Conservation (phyloP, 2,329 filamentous ascomycete genomes). For the Penicillium brevicompactum region DNA sequence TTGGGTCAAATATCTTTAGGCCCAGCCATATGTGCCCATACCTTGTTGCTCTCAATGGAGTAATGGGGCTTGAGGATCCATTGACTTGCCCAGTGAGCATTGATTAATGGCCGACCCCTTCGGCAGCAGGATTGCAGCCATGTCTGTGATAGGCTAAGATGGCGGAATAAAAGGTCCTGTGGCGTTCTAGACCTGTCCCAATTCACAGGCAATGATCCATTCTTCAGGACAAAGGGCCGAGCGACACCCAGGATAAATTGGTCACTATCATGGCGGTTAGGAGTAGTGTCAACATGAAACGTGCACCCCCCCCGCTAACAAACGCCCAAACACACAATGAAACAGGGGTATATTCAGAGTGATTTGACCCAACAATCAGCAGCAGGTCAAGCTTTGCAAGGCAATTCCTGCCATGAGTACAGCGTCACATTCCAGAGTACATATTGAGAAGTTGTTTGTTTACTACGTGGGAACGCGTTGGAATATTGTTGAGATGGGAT, state of each 20-base stretch:
- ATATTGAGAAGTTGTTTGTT: background rate
- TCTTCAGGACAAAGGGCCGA: background rate
- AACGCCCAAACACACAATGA: constrained; percentile 2
- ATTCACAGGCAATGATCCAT: constrained; percentile 10
- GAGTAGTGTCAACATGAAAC: constrained; percentile 11
- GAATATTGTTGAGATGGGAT: background rate
- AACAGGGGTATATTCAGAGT: background rate
- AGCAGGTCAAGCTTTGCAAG: background rate
- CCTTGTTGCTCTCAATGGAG: background rate
- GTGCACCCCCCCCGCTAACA: background rate
- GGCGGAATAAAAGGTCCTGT: background rate
- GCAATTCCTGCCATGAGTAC: too few species aligned
- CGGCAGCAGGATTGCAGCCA: background rate
- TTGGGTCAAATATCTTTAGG: constrained; percentile 12
- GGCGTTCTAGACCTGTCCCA: background rate
- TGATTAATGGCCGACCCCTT: background rate
- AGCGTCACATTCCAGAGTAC: background rate
- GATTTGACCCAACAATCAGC: background rate
- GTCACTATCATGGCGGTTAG: constrained; percentile 8
- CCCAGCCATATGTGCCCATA: background rate
- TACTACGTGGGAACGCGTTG: background rate
- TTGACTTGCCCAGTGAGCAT: constrained; percentile 5
- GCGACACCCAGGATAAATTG: background rate
- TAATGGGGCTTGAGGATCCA: background rate
- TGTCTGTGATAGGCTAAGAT: constrained; percentile 1